A percentile compares a stretch with the other conserved stretches of the same genome.
phyloP scores from a whole-genome alignment of 139 green algal species.

The Coccomyxa sp. region DNA sequence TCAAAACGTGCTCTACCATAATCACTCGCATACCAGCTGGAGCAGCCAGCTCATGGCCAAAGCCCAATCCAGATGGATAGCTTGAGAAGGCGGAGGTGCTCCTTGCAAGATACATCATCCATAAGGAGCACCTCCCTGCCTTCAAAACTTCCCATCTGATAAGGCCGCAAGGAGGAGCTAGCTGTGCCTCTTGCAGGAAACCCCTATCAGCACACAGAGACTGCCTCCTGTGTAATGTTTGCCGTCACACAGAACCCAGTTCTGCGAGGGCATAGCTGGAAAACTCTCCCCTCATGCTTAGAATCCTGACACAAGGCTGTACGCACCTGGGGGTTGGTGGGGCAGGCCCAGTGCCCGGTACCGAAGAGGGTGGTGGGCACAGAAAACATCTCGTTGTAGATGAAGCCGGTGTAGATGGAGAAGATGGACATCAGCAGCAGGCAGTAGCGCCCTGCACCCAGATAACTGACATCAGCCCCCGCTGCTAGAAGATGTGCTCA shows the following conservation, averaged over 20 bases:
- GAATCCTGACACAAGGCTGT: background rate
- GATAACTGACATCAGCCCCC: background rate
- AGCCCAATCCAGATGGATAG: too few species aligned
- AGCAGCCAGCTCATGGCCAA: too few species aligned
- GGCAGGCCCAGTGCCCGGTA: conserved; percentile 35
- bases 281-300: background rate
- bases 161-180: too few species aligned
- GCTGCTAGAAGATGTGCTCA: background rate
- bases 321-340: conserved; percentile 9
- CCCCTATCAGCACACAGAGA: too few species aligned
- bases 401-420: conserved; percentile 89
- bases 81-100: too few species aligned
- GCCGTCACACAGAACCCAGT: too few species aligned
- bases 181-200: too few species aligned
- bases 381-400: conserved; percentile 99
- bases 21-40: background rate
- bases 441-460: conserved; percentile 81
- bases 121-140: too few species aligned
- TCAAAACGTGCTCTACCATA: background rate
- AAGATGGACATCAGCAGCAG: conserved; percentile 97
- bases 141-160: too few species aligned
- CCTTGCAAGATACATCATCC: too few species aligned
- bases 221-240: too few species aligned
- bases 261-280: too few species aligned
- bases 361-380: conserved; percentile 89